Conservation (phyloP, 768 basidiomycete genomes). For the Phanerochaete sordida region DNA sequence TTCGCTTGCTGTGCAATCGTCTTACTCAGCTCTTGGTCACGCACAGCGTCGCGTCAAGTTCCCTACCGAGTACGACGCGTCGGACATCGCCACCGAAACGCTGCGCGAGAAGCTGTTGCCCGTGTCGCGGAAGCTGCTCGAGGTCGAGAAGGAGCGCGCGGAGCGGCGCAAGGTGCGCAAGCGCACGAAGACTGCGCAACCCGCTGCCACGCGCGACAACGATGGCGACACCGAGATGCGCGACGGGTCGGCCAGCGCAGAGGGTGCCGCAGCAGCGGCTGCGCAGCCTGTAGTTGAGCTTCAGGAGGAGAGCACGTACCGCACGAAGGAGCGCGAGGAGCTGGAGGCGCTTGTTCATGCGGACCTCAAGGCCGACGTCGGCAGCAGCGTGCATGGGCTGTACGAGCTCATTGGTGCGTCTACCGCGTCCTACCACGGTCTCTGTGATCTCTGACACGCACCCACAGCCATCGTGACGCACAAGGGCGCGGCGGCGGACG, state of each 20-base stretch:
- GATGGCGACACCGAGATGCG: slow-evolving; percentile 49
- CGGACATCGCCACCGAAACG: slow-evolving; percentile 79
- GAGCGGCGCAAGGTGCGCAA: slow-evolving; percentile 83
- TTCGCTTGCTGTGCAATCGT: neutral
- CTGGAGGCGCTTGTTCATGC: slow-evolving; percentile 62
- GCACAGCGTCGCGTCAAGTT: slow-evolving; percentile 87
- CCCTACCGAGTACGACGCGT: slow-evolving; percentile 80
- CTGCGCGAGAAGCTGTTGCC: slow-evolving; percentile 70
- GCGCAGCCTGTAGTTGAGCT: slow-evolving; percentile 38
- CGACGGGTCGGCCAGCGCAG: slow-evolving; percentile 11
- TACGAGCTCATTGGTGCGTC: slow-evolving; percentile 88
- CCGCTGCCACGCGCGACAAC: slow-evolving; percentile 26
- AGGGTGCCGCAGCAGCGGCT: slow-evolving; percentile 10
- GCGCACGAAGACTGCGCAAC: slow-evolving; percentile 52
- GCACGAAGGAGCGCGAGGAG: slow-evolving; percentile 61
- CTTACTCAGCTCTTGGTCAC: neutral
- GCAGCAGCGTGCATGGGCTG: slow-evolving; percentile 73
- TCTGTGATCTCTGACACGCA: neutral
- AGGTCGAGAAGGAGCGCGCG: slow-evolving; percentile 76
- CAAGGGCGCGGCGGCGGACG: slow-evolving; percentile 93
- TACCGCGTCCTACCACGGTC: neutral
- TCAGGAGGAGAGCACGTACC: slow-evolving; percentile 61
- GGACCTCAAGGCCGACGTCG: slow-evolving; percentile 62
- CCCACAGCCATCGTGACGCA: slow-evolving; percentile 85
- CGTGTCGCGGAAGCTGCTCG: slow-evolving; percentile 67